These are phyloP conservation scores for Teunomyces kruisii DNA, from an alignment of 805 yeast genomes.

Conservation along the genomic window DNA sequence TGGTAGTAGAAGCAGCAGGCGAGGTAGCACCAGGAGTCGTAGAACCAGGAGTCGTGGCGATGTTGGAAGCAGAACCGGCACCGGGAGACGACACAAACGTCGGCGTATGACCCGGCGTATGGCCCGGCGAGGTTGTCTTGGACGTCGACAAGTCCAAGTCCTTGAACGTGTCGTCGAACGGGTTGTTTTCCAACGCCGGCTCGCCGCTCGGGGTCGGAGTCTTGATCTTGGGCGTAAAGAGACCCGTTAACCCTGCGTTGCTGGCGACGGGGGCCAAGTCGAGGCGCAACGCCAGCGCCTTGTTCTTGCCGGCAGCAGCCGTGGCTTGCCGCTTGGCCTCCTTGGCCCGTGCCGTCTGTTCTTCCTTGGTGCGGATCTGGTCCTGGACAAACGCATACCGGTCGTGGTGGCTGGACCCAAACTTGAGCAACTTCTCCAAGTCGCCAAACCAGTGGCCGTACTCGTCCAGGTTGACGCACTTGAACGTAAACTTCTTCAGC, in stretches of 20 bases:
- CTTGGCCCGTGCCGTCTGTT: constrained; percentile 9
- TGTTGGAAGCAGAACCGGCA: background rate
- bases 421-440: constrained; percentile 50
- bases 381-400: constrained; percentile 50
- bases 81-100: background rate
- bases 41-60: background rate
- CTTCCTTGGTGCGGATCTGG: constrained; percentile 30
- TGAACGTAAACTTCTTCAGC: constrained; percentile 38
- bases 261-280: constrained; percentile 3
- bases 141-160: background rate
- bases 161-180: constrained; percentile 34
- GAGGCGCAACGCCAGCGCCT: background rate
- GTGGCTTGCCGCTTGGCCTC: constrained; percentile 1
- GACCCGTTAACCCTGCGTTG: constrained; percentile 27
- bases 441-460: constrained; percentile 56
- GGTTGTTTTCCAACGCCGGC: constrained; percentile 37
- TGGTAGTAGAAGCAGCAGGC: too few species aligned
- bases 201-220: constrained; percentile 40
- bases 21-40: too few species aligned
- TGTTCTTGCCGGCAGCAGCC: background rate
- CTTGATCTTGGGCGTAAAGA: constrained; percentile 36
- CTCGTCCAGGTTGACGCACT: constrained; percentile 45
- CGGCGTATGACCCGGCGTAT: background rate
- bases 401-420: constrained; percentile 42
- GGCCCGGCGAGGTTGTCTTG: background rate